Evolutionary conservation across 2,329 filamentous ascomycete species (phyloP), one percentile per base, ranked within the genome.

Genomic region (Ceratocystis cacaofunesta): DNA sequence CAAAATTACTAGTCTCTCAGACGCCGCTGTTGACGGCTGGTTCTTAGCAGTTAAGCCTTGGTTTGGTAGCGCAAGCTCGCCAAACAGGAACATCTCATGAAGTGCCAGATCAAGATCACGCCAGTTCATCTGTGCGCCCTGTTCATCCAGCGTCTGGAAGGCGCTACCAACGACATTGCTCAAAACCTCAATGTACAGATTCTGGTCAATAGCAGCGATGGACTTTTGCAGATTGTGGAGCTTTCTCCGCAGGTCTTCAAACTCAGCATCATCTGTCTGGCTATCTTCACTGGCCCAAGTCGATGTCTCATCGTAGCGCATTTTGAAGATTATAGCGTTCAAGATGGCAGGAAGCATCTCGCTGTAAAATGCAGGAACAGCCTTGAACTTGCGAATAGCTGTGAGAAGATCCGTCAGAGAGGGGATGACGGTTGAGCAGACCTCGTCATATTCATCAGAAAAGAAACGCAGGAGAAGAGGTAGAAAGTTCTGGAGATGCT

Each of bases 361-460:
- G n/a, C 84, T 80, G 74, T 95, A 94, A 65, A 88, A 83, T 61
- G 81, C 77, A 19, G 88, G 85, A n/a, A 95, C 79, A 22, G 84
- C 80, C 12, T 86, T 82, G 46, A 91, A 79, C 75, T 92, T 95
- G 66, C 94, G 87, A 69, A 97, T 82, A 74, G 95, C 92, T 32
- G 90, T 91, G 68, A 99, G 82, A 61, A 97, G 83, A 71, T 99
- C 95, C 61, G 90, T 96, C 65, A 97, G 84, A 46, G 90, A 92
- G 25, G 92, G 89, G 68, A 99, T 95, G 67, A 97, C 90, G 12
- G 90, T 94, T 44, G 92, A 95, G 79, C 94, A 97, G 70, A 99
- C 87, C 77, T 99, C 94, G 75, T 99, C 94, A 74, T 95, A 99
- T 73, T 99, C 92, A 75, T 99, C 94, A 28, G 91, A 89, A 76